Conservation (phyloP, 2,329 filamentous ascomycete species). For the Diaporthe sp. region DNA sequence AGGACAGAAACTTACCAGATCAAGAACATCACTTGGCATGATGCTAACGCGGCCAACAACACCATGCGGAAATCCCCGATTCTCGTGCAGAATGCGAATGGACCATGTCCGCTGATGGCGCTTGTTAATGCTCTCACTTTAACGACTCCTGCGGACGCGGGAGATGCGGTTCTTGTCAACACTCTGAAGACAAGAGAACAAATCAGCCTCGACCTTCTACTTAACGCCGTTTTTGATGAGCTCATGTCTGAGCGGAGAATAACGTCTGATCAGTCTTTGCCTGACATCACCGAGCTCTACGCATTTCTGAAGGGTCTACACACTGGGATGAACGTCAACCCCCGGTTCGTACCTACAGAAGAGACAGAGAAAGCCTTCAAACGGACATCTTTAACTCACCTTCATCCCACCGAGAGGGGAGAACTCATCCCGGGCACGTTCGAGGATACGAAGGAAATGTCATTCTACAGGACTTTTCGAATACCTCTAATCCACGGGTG, state of each 20-base stretch:
- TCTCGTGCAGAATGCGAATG: constrained; percentile 92
- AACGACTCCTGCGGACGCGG: constrained; percentile 76
- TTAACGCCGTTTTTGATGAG: constrained; percentile 94
- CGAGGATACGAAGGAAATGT: constrained; percentile 88
- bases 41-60: constrained; percentile 71
- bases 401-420: constrained; percentile 65
- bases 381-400: constrained; percentile 66
- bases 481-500: constrained; percentile 94
- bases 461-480: constrained; percentile 90
- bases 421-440: constrained; percentile 78
- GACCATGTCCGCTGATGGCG: constrained; percentile 92
- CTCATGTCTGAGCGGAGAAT: constrained; percentile 83
- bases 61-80: constrained; percentile 85
- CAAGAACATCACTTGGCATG: constrained; percentile 90
- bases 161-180: constrained; percentile 80
- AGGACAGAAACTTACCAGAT: constrained; percentile 89
- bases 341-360: constrained; percentile 79
- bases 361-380: constrained; percentile 63
- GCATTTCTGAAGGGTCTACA: constrained; percentile 89
- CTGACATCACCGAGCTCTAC: constrained; percentile 91
- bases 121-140: constrained; percentile 93
- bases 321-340: constrained; percentile 98
- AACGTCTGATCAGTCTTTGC: constrained; percentile 74
- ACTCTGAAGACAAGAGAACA: constrained; percentile 86
- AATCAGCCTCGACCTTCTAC: constrained; percentile 85